phyloP scores from a whole-genome alignment of 2,329 filamentous ascomycete genomes.

The Arthrinium puccinioides region DNA sequence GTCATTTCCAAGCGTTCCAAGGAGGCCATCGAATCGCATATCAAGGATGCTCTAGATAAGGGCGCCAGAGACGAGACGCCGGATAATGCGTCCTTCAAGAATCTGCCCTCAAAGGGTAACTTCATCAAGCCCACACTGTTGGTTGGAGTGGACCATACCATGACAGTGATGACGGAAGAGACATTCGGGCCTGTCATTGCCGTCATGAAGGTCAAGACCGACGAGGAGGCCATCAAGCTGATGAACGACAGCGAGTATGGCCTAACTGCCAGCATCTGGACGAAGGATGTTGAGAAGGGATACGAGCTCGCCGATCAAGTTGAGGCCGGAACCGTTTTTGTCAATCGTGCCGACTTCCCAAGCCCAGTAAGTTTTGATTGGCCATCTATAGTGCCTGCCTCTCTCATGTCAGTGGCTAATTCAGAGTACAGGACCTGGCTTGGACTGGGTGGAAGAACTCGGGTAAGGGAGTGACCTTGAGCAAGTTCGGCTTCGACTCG shows the following conservation, averaged over 20 bases:
- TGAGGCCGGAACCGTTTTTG: conserved; percentile 91
- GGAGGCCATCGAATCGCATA: conserved; percentile 67
- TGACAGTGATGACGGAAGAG: conserved; percentile 88
- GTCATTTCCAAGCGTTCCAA: conserved; percentile 78
- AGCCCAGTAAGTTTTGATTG: conserved; percentile 62
- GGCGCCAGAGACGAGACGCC: conserved; percentile 83
- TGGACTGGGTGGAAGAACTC: conserved; percentile 99
- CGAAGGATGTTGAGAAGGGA: conserved; percentile 71
- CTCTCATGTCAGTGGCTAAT: conserved; percentile 14
- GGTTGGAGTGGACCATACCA: conserved; percentile 69
- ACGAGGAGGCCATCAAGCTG: conserved; percentile 71
- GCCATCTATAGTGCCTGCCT: conserved; percentile 6
- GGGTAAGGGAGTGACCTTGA: conserved; percentile 83
- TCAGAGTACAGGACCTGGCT: conserved; percentile 63
- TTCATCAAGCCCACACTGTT: conserved; percentile 83
- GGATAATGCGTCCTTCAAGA: conserved; percentile 68
- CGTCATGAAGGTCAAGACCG: conserved; percentile 75
- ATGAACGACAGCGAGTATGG: conserved; percentile 98
- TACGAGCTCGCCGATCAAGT: conserved; percentile 72
- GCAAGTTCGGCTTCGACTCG: conserved; percentile 86
- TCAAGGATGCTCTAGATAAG: conserved; percentile 74
- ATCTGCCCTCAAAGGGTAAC: conserved; percentile 70
- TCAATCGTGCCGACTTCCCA: conserved; percentile 90
- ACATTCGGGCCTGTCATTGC: conserved; percentile 92
- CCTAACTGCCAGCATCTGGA: conserved; percentile 95